Evolutionary conservation across 2,329 filamentous ascomycete genomes (phyloP), one percentile per base, ranked within the genome.

Genomic region (Cryphonectria nitschkei): DNA sequence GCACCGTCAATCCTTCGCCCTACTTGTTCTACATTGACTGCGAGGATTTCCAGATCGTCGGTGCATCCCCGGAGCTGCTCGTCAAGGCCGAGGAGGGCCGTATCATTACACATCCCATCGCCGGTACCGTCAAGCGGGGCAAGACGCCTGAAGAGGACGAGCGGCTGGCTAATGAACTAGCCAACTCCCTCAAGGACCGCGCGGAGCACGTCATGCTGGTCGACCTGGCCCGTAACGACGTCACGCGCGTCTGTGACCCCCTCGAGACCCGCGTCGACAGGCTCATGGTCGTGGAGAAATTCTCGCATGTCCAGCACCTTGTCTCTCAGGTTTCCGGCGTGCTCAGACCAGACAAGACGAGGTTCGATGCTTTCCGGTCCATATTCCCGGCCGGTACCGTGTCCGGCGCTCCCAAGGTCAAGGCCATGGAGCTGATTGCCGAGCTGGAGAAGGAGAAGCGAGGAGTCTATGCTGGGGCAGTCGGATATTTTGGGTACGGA

Each of bases 351-450:
- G 95, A 87, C 54, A 94, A 94, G 85, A 95, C 94, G 41, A 89
- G 96, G 71, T 99, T 97, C 82, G 95, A 98, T 79, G 96, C 96
- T 13, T 97, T 99, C 84, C 89, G 95, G 54, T 95, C 93, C 75
- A 98, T 99, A 77, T 99, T 99, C 84, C 96, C 96, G 0, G 96
- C 96, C 5, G 96, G 96, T 69, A 99, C 96, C 0, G 95, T 98
- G 41, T 96, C 93, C 26, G 96, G 96, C 5, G 95, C 96, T 4
- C 96, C 96, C 70, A 99, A 99, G 83, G 94, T 99, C 69, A 90
- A 91, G 73, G 96, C 96, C 2, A 99, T 99, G 96, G 93, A 98
- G 82, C 85, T 99, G 73, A 99, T 99, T 77, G 94, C 93, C 63
- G 95, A 98, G 83, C 84, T 98, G 63, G 96, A 99, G 83, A 85